Conservation (phyloP, 768 basidiomycete genomes). For the Hortiboletus campestris region DNA sequence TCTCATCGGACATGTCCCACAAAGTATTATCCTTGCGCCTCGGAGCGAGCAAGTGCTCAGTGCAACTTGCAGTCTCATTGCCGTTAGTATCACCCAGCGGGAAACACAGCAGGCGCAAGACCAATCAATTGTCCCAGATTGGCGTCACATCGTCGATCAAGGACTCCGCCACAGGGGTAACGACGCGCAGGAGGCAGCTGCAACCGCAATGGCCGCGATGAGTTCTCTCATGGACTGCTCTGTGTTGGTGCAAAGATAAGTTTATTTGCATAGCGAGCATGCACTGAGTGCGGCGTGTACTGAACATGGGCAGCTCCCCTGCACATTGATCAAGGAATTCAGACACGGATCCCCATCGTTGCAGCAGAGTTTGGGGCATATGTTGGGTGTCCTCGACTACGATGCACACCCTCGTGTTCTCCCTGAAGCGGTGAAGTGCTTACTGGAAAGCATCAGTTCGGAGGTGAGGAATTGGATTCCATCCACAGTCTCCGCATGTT, state of each 20-base stretch:
- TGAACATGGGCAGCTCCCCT: conserved; percentile 16
- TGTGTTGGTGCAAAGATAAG: conserved; percentile 70
- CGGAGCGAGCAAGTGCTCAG: conserved; percentile 71
- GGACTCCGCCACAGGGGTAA: conserved; percentile 65
- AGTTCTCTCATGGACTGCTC: conserved; percentile 70
- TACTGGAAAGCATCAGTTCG: conserved; percentile 58
- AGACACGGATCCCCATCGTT: conserved; percentile 46
- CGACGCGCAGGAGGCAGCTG: conserved; percentile 74
- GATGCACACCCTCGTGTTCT: conserved; percentile 52
- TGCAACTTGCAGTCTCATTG: conserved; percentile 71
- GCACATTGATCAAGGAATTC: conserved; percentile 68
- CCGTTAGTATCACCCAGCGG: conserved; percentile 55
- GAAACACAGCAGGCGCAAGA: conserved; percentile 44
- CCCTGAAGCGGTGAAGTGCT: conserved; percentile 50
- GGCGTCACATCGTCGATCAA: conserved; percentile 68
- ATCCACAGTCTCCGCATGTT: conserved; percentile 23
- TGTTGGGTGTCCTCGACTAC: conserved; percentile 72
- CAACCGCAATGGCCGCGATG: conserved; percentile 63
- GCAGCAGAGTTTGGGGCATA: conserved; percentile 72
- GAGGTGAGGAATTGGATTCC: conserved; percentile 35
- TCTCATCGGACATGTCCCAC: conserved; percentile 54
- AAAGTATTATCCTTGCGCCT: conserved; percentile 56
- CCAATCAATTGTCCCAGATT: conserved; percentile 50
- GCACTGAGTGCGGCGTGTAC: conserved; percentile 9
- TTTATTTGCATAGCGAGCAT: conserved; percentile 24